These are phyloP conservation scores for Populus tomentosa DNA, from an alignment of 441 rosid species.

Conservation along the genomic window DNA sequence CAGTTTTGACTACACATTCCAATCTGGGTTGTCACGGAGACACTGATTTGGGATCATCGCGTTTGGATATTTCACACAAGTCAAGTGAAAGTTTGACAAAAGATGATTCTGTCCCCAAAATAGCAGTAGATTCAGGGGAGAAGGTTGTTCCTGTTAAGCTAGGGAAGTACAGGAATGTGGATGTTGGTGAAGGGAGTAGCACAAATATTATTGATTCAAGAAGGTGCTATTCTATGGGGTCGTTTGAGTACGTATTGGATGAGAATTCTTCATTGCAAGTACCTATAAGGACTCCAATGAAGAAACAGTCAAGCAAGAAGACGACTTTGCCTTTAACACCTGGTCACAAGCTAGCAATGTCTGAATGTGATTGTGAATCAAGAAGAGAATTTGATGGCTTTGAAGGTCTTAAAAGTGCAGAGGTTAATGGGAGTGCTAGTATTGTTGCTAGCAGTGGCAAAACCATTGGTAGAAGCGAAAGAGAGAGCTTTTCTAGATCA, in stretches of 20 bases:
- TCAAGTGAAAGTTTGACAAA: slow-evolving; percentile 29
- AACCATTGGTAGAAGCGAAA: slow-evolving; percentile 31
- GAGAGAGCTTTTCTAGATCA: slow-evolving; percentile 81
- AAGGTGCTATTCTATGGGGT: slow-evolving; percentile 93
- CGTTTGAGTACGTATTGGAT: slow-evolving; percentile 86
- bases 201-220: slow-evolving; percentile 43
- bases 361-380: slow-evolving; percentile 72
- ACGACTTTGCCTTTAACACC: slow-evolving; percentile 43
- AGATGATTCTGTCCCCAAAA: slow-evolving; percentile 26
- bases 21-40: slow-evolving; percentile 31
- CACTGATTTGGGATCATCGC: slow-evolving; percentile 45
- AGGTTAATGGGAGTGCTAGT: slow-evolving; percentile 17
- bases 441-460: slow-evolving; percentile 20
- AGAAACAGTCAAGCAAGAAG: slow-evolving; percentile 62
- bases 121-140: slow-evolving; percentile 34
- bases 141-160: slow-evolving; percentile 74
- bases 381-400: slow-evolving; percentile 50
- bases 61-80: slow-evolving; percentile 26
- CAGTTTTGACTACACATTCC: slow-evolving; percentile 36
- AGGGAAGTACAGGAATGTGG: slow-evolving; percentile 74
- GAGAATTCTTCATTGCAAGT: slow-evolving; percentile 66
- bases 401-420: slow-evolving; percentile 31
- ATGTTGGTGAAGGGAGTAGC: slow-evolving; percentile 47
- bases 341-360: slow-evolving; percentile 66
- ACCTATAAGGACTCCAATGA: slow-evolving; percentile 54